Base-by-base conservation (phyloP, 2,329 filamentous ascomycete genomes). In the Parastagonospora nodorum region DNA sequence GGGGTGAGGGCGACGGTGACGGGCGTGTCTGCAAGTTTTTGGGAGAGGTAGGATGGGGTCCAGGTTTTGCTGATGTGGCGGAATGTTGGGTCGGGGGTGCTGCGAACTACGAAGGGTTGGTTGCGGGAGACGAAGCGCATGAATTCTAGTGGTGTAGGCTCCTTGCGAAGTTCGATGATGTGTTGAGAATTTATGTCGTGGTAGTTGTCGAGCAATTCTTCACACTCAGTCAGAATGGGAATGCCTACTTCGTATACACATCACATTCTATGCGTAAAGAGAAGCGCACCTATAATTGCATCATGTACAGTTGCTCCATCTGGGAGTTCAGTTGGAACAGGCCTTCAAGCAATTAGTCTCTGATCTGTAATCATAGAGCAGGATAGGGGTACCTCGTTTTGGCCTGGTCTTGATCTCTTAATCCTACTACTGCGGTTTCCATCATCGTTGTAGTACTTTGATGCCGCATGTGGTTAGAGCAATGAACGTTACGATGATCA, bases 1-100 rank as follows among this genome's bases (percentile, higher is more conserved):
- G 89, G 88, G n/a, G 90, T 94, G 30, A 91, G 81, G 16, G 89
- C 89, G 49, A 93, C 88, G 60, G 89, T 90, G 44, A 94, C 87
- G 1, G 72, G 72, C 45, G 83, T 78, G 3, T 79, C 79, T 5
- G 72, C 73, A 62, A 94, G 79, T 0, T 76, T 74, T 2, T 77
- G 59, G 28, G 77, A 77, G 4, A 94, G 76, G 63, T 86, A 88
- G 1, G 74, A 66, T 2, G 81, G 79, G 51, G 82, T 80, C 90
- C 90, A 94, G 43, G 74, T 77, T 48, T 74, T 77, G 2, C 78
- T 78, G 0, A 89, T 88, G 33, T 77, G 75, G 88, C 89, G 93
- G 31, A 79, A 72, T 0, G 66, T 66, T 1, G 88, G 88, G 2
- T 80, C 88, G 1, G 88, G 88, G 2, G 80, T 88, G 8, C 80